These are phyloP conservation scores for Nemania sp. DNA, from an alignment of 2,329 filamentous ascomycete species.

Conservation along the genomic window DNA sequence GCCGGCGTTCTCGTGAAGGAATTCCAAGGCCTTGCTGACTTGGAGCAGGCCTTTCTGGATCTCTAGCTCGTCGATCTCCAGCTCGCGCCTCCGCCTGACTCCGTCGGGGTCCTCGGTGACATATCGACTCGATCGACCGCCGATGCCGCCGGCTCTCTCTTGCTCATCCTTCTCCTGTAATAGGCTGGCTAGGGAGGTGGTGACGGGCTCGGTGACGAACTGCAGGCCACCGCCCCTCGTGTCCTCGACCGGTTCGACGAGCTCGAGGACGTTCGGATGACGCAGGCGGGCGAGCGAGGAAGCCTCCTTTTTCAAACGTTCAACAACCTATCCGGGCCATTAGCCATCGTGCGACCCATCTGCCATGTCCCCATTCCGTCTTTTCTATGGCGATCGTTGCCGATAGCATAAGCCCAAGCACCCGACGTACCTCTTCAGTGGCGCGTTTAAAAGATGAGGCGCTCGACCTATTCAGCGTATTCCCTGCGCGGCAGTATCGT, in stretches of 20 bases:
- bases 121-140: conserved; percentile 75
- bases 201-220: conserved; percentile 92
- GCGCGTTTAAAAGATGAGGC: conserved; percentile 75
- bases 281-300: conserved; percentile 84
- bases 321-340: conserved; percentile 60
- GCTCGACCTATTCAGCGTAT: conserved; percentile 64
- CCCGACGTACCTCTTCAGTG: conserved; percentile 77
- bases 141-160: conserved; percentile 69
- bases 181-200: conserved; percentile 81
- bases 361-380: neutral
- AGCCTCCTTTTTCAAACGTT: conserved; percentile 89
- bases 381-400: neutral
- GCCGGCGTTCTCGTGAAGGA: conserved; percentile 91
- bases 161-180: conserved; percentile 89
- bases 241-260: conserved; percentile 94
- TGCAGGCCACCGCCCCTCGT: conserved; percentile 88
- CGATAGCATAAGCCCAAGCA: no score
- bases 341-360: neutral
- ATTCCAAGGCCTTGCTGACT: conserved; percentile 91
- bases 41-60: conserved; percentile 96
- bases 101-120: conserved; percentile 81
- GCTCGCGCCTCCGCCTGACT: conserved; percentile 71
- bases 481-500: conserved; percentile 40
- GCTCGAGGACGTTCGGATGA: conserved; percentile 88
- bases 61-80: conserved; percentile 95